Evolutionary conservation across 2,329 filamentous ascomycete genomes (phyloP), one percentile per base, ranked within the genome.

Genomic region (Elsinoe arachidis): DNA sequence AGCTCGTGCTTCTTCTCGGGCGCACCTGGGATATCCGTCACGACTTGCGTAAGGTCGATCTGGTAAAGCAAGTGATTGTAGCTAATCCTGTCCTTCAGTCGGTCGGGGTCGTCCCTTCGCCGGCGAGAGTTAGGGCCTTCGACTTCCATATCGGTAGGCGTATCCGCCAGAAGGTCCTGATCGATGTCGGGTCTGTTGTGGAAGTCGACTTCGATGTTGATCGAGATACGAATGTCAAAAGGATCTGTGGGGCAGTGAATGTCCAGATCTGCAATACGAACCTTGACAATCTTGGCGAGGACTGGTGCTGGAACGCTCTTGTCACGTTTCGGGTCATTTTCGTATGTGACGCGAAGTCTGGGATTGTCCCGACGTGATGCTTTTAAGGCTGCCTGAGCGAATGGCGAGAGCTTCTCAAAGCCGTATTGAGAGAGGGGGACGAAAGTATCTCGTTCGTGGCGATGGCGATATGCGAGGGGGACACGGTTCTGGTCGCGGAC

Each of bases 31-130:
- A 75, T 73, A 60, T 39, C 17, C 35, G 80, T 75, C 10, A 84
- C 87, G 41, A 99, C 93, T 70, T 96, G 91, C 0, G 93, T 99
- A 53, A 99, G 76, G 72, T 99, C 93, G 64, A 99, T 81, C 69
- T 93, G 88, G 69, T 95, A 96, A 56, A 83, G 84, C 39, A 90
- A 80, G 69, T 97, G 95, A 9, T 80, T 85, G 73, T 99, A 99
- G 68, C 88, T 95, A 68, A 99, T 77, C 15, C 93, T 83, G 71
- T 99, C 91, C 71, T 99, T 99, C 64, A 5, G 79, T 74, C 63
- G 72, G 55, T 62, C 69, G 5, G 49, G 49, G 26, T 38, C 33
- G 5, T 17, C 10, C 26, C 46, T 35, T n/a, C 53, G 53, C 38
- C 33, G 21, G 61, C 60, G 67, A 59, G 43, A 68, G 47, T 61